Base-by-base conservation (phyloP, 768 basidiomycete genomes). In the Termitomyces sp. region DNA sequence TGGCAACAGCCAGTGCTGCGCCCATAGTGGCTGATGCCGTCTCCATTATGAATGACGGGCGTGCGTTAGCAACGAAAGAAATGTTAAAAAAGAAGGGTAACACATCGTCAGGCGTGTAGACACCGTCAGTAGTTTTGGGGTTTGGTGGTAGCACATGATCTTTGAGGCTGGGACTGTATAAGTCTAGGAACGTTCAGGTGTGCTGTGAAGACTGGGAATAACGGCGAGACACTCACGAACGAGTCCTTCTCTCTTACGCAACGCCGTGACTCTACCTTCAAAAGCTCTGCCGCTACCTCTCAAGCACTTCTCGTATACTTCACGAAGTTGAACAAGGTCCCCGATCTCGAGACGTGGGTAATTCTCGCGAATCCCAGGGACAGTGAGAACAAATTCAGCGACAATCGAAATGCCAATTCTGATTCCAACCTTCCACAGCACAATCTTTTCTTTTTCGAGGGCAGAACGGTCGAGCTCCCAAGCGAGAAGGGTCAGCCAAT, bases 21-120 rank as follows among this genome's bases (percentile, higher is more conserved):
- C 64, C 62, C 7, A 75, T 56, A 11, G 66, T 63, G 21, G 62
- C 60, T 11, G 68, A 65, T 1, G 78, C 77, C 7, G 63, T 63
- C 38, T 79, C 74, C 77, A 79, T 78, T 14, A 68, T 51, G 49
- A 76, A 72, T 26, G 72, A 64, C 10, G 74, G 72, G 24, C 69
- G 69, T 1, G 76, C 70, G 35, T 76, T 77, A n/a, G 74, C 68
- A 60, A 78, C 61, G 59, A 81, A 81, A 2, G 77, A 75, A 9
- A 79, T 66, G 56, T 81, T 81, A 64, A 78, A 79, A 9, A 62
- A 58, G 30, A 76, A 62, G 32, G 77, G 74, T 48, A 79, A 61
- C 2, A 53, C 51, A 53, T 77, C 74, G 32, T 72, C 69, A 21
- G 68, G 59, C 17, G 66, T 66, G 54, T 62, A 62, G 19, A 55